Conservation (phyloP, 139 green algal species). For the Picochlorum sp. region DNA sequence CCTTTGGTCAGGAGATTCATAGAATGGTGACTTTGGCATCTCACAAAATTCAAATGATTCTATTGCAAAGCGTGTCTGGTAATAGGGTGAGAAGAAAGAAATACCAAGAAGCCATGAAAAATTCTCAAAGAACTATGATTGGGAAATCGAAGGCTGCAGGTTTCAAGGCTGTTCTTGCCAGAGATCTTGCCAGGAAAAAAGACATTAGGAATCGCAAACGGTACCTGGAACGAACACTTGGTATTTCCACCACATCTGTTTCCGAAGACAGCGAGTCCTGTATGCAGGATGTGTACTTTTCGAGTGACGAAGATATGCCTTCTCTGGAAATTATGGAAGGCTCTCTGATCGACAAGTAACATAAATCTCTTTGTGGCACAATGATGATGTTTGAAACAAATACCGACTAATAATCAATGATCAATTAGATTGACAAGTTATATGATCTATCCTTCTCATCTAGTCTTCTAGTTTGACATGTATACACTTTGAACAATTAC, state of each 20-base stretch:
- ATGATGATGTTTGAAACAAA: too few species aligned
- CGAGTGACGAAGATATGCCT: background rate
- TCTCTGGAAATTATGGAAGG: background rate
- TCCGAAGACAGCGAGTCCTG: background rate
- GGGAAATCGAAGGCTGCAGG: background rate
- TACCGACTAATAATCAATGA: too few species aligned
- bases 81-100: background rate
- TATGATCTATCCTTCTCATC: too few species aligned
- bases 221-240: background rate
- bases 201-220: background rate
- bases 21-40: background rate
- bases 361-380: too few species aligned
- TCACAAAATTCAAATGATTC: background rate
- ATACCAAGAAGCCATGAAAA: background rate
- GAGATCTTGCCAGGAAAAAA: background rate
- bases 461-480: too few species aligned
- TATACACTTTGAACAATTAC: too few species aligned
- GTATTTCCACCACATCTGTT: too few species aligned
- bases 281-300: background rate
- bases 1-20: background rate
- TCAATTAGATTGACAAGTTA: too few species aligned
- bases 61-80: background rate
- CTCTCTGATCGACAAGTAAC: background rate
- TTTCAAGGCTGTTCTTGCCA: background rate
- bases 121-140: background rate